Percentiles rank a stretch among this genome's conserved stretches.
These are phyloP conservation scores for Lycium barbarum DNA, from an alignment of 257 asterid species.

Conservation along the genomic window DNA sequence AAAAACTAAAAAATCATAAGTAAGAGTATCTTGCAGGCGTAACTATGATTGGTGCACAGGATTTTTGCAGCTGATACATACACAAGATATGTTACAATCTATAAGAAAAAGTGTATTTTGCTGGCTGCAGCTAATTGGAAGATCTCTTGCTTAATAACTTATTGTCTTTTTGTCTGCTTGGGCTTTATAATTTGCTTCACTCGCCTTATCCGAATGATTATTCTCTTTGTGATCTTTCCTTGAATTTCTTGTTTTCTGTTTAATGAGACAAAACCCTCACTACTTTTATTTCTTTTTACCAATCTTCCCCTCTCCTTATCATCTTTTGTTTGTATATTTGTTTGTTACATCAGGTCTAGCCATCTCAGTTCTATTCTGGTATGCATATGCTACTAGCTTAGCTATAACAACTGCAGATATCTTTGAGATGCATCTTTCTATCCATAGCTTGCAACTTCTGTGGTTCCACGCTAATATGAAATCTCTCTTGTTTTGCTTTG, in stretches of 20 bases:
- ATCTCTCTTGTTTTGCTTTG: slow-evolving; percentile 9
- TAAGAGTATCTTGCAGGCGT: background rate
- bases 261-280: background rate
- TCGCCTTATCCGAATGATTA: background rate
- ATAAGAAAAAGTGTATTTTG: background rate
- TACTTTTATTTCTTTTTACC: background rate
- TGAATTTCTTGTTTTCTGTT: slow-evolving; percentile 1
- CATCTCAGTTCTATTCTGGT: slow-evolving; percentile 24
- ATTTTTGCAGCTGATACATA: slow-evolving; percentile 7
- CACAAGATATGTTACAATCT: background rate
- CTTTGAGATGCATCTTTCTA: slow-evolving; percentile 19
- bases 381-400: slow-evolving; percentile 1
- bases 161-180: background rate
- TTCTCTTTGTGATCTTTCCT: slow-evolving; percentile 7
- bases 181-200: background rate
- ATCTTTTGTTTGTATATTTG: slow-evolving; percentile 5
- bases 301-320: background rate
- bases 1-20: background rate
- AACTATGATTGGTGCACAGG: background rate
- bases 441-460: slow-evolving; percentile 1
- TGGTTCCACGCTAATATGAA: slow-evolving; percentile 24
- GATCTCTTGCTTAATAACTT: background rate
- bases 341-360: slow-evolving; percentile 2
- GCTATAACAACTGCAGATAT: slow-evolving; percentile 10
- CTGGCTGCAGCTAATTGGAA: slow-evolving; percentile 6